Evolutionary conservation across 1,284 basidiomycete species (phyloP), one percentile per base, ranked within the genome.

Genomic region (Papiliotrema fonsecae): DNA sequence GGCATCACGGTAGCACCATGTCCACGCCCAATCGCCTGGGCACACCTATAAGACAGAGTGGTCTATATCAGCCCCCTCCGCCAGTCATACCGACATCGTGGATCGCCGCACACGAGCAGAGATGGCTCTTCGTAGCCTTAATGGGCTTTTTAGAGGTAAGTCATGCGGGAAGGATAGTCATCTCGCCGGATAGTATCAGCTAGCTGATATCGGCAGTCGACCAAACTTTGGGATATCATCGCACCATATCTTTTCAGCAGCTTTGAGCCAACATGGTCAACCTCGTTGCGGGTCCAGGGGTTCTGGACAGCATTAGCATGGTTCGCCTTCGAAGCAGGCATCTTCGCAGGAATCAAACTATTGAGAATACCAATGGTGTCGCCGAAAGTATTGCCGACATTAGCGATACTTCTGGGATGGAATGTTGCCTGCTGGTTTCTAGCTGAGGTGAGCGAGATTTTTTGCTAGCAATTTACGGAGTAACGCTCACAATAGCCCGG

Each of bases 221-320:
- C 62, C 48, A 73, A 73, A 55, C 38, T 73, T 11, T 72, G 68
- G 65, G 72, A 74, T 48, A 62, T 65, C 1, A 44, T 72, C 19
- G 57, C 62, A 9, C 64, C 69, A 3, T 58, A 64, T 39, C 45
- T 68, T 47, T 44, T 56, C 13, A 42, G 52, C 21, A 55, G 62
- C 37, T 54, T 61, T 9, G 65, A 67, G 18, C 57, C 65, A 2
- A 60, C 65, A 11, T 61, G 67, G 58, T 58, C 62, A 4, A 60
- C 57, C 2, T 24, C 47, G 6, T 37, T 61, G 24, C 55, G 65
- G n/a, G 53, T 68, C 28, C 48, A 49, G 4, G 64, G 64, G 3
- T 59, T 58, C 0, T 47, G 49, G 31, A 60, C 61, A 5, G 62
- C 66, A 2, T 31, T 45, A 16, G 25, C 52, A 16, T 72, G 69